Base-by-base conservation (phyloP, 305 asterid genomes). In the Stenogyne calaminthoides region DNA sequence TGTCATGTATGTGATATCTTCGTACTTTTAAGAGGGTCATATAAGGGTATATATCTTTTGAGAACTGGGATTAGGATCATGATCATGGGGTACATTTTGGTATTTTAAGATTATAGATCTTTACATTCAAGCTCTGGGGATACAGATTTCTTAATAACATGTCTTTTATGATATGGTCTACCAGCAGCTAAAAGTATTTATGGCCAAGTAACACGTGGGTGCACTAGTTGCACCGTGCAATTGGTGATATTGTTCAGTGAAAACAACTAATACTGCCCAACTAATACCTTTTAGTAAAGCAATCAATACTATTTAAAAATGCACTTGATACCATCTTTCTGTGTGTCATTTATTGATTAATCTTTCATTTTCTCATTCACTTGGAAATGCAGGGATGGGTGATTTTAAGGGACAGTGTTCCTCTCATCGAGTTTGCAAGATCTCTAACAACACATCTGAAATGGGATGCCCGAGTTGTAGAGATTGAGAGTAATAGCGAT, bases 401-500 rank as follows among this genome's bases (percentile, higher is more conserved):
- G 81, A 89, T 95, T 76, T 69, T 92, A 29, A 87, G 90, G 36
- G 99, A 95, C 83, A 77, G 70, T 11, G 76, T 83, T 71, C 87
- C 87, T 64, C 91, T 89, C 0, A 81, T 95, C 19, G 98, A 95
- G 81, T 75, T 71, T 64, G 96, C 96, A 32, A 87, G 99, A 84
- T 80, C 93, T 77, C 89, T 87, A 51, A 84, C 96, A 25, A 78
- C 96, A 12, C 88, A 81, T 63, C 76, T 95, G 84, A 95, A 87
- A 85, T 95, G 99, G 99, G 99, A 95, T 37, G 97, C 96, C 1
- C 91, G 99, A 61, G 89, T 95, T 11, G 86, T 95, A 5, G 99
- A 92, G 87, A 87, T 91, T 4, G 96, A 95, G 62, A 87, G 90
- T 71, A 88, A 84, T 59, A 84, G 91, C 36, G 89, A 92, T 2